These are phyloP conservation scores for Glycyrrhiza uralensis DNA, from an alignment of 306 rosid species.

Conservation along the genomic window DNA sequence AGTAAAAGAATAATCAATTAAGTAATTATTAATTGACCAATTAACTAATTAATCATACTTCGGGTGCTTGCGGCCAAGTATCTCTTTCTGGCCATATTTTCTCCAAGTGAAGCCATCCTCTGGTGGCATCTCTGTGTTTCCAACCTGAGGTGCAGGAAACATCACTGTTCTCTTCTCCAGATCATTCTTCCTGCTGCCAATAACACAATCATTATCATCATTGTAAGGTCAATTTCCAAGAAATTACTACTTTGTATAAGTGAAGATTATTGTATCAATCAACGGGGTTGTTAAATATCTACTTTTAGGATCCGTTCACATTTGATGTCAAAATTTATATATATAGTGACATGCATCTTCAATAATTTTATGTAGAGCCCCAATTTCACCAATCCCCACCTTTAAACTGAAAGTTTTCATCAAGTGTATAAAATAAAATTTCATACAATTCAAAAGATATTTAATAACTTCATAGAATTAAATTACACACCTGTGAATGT, in stretches of 20 bases:
- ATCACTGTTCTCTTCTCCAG: conserved; percentile 26
- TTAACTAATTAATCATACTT: conserved; percentile 42
- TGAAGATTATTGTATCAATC: background rate
- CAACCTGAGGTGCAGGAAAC: conserved; percentile 60
- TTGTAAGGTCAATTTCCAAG: conserved; percentile 3
- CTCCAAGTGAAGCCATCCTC: conserved; percentile 86
- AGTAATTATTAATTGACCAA: background rate
- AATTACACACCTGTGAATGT: too few species aligned
- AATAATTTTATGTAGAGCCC: too few species aligned
- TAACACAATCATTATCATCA: background rate
- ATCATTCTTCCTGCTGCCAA: conserved; percentile 39
- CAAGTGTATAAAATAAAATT: too few species aligned
- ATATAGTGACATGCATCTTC: too few species aligned
- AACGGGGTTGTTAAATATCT: background rate
- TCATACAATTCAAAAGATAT: too few species aligned
- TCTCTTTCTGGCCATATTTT: conserved; percentile 88
- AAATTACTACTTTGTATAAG: background rate
- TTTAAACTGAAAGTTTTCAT: too few species aligned
- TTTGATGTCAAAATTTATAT: too few species aligned
- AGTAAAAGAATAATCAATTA: background rate
- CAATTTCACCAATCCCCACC: too few species aligned
- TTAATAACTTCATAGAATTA: too few species aligned
- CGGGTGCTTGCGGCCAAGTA: conserved; percentile 54
- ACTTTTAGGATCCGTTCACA: too few species aligned
- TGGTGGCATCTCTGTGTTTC: conserved; percentile 70